Evolutionary conservation across 495 filamentous ascomycete genomes (phyloP), one percentile per base, ranked within the genome.

Genomic region (Schizothecium vesticola): DNA sequence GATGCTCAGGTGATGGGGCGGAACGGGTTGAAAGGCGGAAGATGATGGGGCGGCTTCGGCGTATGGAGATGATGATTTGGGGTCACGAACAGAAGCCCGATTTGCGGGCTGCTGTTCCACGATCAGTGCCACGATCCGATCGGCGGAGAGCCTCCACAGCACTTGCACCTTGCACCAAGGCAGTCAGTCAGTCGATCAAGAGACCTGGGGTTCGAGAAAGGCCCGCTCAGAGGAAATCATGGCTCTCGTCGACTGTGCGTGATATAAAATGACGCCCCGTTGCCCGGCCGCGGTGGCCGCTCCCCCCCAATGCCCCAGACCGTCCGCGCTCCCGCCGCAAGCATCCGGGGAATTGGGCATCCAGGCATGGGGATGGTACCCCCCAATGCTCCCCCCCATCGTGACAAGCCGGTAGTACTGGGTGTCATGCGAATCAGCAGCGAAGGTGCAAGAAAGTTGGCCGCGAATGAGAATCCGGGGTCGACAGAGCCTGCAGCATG

Each of bases 401-500:
- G 43, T 51, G 43, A n/a, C 43, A 51, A n/a, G 61, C 31, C 61
- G 61, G 61, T 43, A 16, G 61, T 33, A 23, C 29, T n/a, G 60
- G 28, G 43, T 51, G 33, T 31, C 55, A 67, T 67, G 65, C 67
- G 33, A 67, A 64, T 64, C 59, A 72, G 36, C 60, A 23, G 56
- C n/a, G 25, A 11, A 13, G 36, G 33, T 36, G 65, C 61, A 26
- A 64, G 1, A 21, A 62, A 57, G 43, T 57, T 64, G 28, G 62
- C 56, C 61, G 29, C 67, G 65, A 71, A 70, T 72, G 22, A 70
- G 60, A 69, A 61, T 9, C 63, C 43, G 59, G 31, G 51, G 58
- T 29, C 51, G 51, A 66, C 57, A 51, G 61, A 28, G 69, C 60
- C 71, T 73, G 74, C 72, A 70, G 65, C 62, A 69, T 67, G 71